Conservation (phyloP, 805 yeast species). For the Barnettozyma populi region DNA sequence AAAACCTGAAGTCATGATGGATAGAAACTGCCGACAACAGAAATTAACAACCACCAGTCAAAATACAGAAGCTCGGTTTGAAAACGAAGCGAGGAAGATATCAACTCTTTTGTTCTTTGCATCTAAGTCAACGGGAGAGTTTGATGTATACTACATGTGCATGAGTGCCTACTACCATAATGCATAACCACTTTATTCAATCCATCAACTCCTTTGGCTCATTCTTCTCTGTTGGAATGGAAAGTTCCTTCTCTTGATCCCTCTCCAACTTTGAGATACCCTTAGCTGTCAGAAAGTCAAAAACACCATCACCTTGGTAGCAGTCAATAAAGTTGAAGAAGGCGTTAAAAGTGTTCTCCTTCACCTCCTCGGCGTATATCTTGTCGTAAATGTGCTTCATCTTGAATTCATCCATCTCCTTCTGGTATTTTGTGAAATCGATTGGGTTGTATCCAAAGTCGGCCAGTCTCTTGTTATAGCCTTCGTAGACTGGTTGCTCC, state of each 20-base stretch:
- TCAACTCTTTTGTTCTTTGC: background rate
- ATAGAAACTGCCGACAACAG: background rate
- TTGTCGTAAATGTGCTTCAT: slow-evolving; percentile 85
- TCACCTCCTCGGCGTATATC: slow-evolving; percentile 83
- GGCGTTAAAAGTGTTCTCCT: slow-evolving; percentile 83
- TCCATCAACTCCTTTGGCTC: slow-evolving; percentile 4
- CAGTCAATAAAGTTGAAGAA: slow-evolving; percentile 89
- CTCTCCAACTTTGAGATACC: slow-evolving; percentile 29
- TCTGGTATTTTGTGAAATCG: slow-evolving; percentile 58
- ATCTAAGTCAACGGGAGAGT: no score
- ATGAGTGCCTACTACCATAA: background rate
- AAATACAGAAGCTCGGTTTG: background rate
- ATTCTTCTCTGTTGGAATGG: slow-evolving; percentile 19
- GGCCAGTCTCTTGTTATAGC: slow-evolving; percentile 65
- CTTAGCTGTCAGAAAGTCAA: slow-evolving; percentile 37
- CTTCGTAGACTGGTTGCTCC: slow-evolving; percentile 89
- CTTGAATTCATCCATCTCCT: slow-evolving; percentile 80
- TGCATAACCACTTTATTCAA: background rate
- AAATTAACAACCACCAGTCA: background rate
- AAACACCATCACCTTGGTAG: slow-evolving; percentile 52
- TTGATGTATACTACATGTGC: background rate
- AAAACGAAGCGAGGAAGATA: no score
- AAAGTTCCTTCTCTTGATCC: slow-evolving; percentile 17
- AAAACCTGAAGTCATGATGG: background rate
- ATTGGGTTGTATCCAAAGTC: slow-evolving; percentile 75